phyloP scores from a whole-genome alignment of 2,329 filamentous ascomycete genomes.

The Stagonosporopsis vannaccii region DNA sequence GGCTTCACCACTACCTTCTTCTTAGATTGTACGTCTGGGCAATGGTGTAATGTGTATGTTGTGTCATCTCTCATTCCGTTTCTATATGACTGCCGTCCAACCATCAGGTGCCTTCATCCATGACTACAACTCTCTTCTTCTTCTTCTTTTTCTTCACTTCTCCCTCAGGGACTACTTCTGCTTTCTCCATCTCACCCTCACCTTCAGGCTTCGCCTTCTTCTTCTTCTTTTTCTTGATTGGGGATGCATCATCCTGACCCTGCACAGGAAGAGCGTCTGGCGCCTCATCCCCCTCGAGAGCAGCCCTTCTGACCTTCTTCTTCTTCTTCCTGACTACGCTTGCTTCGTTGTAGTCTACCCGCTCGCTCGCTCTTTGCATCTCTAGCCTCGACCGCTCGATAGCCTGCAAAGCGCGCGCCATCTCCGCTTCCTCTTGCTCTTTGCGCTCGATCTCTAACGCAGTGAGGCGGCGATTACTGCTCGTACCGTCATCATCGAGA shows the following conservation, averaged over 20 bases:
- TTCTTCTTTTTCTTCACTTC: conserved; percentile 50
- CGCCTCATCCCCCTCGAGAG: conserved; percentile 55
- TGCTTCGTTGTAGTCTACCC: conserved; percentile 73
- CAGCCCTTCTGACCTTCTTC: conserved; percentile 54
- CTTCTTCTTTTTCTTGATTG: conserved; percentile 52
- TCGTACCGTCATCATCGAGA: conserved; percentile 63
- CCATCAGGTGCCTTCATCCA: conserved; percentile 35
- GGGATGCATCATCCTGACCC: conserved; percentile 21
- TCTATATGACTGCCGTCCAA: neutral
- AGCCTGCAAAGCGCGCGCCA: conserved; percentile 86
- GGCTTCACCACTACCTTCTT: neutral
- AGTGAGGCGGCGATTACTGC: conserved; percentile 33
- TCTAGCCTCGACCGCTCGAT: conserved; percentile 86
- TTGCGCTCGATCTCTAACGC: conserved; percentile 69
- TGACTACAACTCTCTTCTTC: conserved; percentile 48
- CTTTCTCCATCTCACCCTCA: conserved; percentile 25
- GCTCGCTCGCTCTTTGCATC: conserved; percentile 84
- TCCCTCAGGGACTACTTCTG: conserved; percentile 26
- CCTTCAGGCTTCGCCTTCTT: conserved; percentile 48
- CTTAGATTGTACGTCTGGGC: neutral
- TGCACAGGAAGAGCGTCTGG: conserved; percentile 34
- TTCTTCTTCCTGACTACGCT: conserved; percentile 69
- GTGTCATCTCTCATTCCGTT: neutral
- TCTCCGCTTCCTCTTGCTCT: conserved; percentile 82
- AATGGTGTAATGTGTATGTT: neutral